Conservation (phyloP, 139 green algal genomes). For the Ettlia oleoabundans region DNA sequence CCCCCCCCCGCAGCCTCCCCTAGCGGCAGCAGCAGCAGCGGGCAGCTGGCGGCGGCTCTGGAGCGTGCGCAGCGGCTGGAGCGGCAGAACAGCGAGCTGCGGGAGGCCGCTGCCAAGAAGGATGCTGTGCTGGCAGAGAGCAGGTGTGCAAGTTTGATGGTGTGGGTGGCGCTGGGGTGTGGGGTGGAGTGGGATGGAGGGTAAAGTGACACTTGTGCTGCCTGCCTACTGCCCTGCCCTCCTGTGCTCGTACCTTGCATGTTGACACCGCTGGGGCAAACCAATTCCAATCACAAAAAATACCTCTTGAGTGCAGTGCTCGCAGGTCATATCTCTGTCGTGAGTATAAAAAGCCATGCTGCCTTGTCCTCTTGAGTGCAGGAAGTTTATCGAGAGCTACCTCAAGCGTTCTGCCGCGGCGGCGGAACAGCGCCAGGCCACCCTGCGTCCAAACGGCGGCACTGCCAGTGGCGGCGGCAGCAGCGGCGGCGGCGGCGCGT, state of each 20-base stretch:
- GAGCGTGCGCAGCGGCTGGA: conserved; percentile 10
- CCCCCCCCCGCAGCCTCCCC: not conserved
- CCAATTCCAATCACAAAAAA: no score
- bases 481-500: no score
- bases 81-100: conserved; percentile 22
- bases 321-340: no score
- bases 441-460: not conserved
- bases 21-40: not conserved
- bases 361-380: not conserved
- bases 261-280: no score
- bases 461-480: not conserved
- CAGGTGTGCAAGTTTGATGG: not conserved
- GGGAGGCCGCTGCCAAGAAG: not conserved
- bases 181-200: no score
- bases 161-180: no score
- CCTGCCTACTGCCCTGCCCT: not conserved
- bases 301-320: no score
- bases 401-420: conserved; percentile 7
- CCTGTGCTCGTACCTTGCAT: not conserved
- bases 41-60: conserved; percentile 23
- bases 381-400: conserved; percentile 38
- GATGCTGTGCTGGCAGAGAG: conserved; percentile 39
- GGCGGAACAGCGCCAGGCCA: not conserved
- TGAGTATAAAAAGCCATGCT: no score
- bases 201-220: no score